Base-by-base conservation (phyloP, 2,329 filamentous ascomycete species). In the Balansia obtecta region DNA sequence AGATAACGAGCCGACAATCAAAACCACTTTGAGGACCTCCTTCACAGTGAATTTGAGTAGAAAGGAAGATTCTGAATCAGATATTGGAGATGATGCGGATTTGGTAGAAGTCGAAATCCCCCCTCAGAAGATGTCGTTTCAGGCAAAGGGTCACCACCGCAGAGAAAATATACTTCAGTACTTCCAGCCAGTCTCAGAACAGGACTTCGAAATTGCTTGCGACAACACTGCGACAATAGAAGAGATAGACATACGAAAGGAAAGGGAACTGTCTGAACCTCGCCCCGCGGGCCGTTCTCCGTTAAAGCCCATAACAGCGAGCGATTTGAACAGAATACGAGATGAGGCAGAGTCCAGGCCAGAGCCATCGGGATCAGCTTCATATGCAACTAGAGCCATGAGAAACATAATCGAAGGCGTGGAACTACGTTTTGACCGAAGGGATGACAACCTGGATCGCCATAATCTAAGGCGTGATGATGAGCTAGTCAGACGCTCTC, bases 201-300 rank as follows among this genome's bases (percentile, higher is more conserved):
- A 57, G 15, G 56, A 59, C 16, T 64, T 68, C 41, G 53, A 63
- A 16, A 68, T 68, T 55, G 62, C 62, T 46, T 61, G 54, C 27
- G 66, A 68, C 54, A 57, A 64, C 37, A 67, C 65, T 15, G 64
- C 64, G 40, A 66, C 60, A n/a, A 16, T 13, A 27, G 33, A 34
- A 12, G 7, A n/a, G 2, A 3, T 16, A n/a, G 38, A 34, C 39
- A 12, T 34, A 5, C 5, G 16, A 9, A 34, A n/a, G 5, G 16
- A 22, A n/a, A 11, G 10, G 2, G 22, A 39, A 22, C n/a, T 39
- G 9, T 16, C 11, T 8, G 16, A 38, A 1, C 15, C 37, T 2
- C 33, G 39, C 4, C 10, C 20, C 11, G 13, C 38, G 1, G 40
- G n/a, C 3, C 56, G 57, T 16, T 50, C 18, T 18, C 58, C 53